phyloP scores from a whole-genome alignment of 345 rosid species.

The Toxicodendron radicans region DNA sequence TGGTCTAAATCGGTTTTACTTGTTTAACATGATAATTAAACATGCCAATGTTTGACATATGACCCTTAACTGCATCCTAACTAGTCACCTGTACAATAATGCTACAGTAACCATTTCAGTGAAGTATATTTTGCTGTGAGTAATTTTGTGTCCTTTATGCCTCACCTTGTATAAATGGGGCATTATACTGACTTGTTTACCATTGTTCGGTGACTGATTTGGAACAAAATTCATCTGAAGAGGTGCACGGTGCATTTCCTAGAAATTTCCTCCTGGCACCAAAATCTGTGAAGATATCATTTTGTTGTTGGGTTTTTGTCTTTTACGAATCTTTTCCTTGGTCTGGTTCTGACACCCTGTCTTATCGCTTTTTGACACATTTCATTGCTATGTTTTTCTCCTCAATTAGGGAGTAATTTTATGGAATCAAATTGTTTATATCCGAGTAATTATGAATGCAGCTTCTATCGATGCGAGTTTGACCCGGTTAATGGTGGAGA shows the following conservation, averaged over 20 bases:
- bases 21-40: not conserved
- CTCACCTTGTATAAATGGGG: not conserved
- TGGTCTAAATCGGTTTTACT: not conserved
- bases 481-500: slow-evolving; percentile 91
- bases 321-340: not conserved
- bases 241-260: not conserved
- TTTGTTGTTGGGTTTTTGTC: not conserved
- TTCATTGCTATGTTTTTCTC: not conserved
- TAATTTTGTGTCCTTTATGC: not conserved
- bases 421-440: not conserved
- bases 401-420: not conserved
- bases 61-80: too few species aligned
- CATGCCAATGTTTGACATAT: not conserved
- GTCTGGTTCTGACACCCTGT: not conserved
- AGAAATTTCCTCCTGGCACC: not conserved
- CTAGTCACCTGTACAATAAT: too few species aligned
- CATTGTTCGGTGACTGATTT: not conserved
- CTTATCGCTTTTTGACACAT: not conserved
- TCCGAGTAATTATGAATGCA: slow-evolving; percentile 36
- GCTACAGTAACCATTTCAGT: not conserved
- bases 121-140: not conserved
- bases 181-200: not conserved
- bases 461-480: slow-evolving; percentile 87
- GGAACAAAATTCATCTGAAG: not conserved
- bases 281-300: not conserved